Evolutionary conservation across 1,139 yeast species (phyloP).

Genomic region (Pichia sp.): DNA sequence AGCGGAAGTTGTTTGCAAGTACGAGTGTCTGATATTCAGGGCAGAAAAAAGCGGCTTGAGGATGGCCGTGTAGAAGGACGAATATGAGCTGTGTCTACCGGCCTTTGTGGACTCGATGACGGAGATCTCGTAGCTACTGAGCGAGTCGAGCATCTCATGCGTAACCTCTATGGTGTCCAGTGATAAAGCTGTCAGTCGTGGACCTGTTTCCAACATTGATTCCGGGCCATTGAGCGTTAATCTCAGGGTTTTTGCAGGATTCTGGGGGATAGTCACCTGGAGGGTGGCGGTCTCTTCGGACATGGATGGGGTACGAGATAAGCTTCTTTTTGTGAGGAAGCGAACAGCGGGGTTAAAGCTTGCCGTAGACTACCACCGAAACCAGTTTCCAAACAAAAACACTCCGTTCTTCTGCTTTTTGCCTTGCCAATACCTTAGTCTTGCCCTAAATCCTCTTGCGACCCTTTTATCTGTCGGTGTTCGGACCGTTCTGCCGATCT

Average conservation of each 20-base stretch:
- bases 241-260: neutral
- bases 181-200: neutral
- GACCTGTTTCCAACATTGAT: neutral
- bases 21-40: neutral
- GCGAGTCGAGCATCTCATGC: neutral
- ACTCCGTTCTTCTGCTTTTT: neutral
- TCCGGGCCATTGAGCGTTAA: neutral
- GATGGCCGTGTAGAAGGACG: neutral
- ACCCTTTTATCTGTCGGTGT: neutral
- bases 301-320: no score
- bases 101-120: conserved; percentile 2
- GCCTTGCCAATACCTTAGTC: no score
- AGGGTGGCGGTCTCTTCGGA: neutral
- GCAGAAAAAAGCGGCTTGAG: neutral
- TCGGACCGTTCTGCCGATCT: neutral
- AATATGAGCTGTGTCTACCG: neutral
- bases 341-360: no score
- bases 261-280: neutral
- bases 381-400: no score
- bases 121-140: neutral
- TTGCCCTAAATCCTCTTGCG: neutral
- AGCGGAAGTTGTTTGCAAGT: conserved; percentile 24
- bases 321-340: no score
- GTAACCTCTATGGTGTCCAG: neutral
- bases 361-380: no score